These are phyloP conservation scores for Centella asiatica DNA, from an alignment of 129 eudicot genomes.

Conservation along the genomic window DNA sequence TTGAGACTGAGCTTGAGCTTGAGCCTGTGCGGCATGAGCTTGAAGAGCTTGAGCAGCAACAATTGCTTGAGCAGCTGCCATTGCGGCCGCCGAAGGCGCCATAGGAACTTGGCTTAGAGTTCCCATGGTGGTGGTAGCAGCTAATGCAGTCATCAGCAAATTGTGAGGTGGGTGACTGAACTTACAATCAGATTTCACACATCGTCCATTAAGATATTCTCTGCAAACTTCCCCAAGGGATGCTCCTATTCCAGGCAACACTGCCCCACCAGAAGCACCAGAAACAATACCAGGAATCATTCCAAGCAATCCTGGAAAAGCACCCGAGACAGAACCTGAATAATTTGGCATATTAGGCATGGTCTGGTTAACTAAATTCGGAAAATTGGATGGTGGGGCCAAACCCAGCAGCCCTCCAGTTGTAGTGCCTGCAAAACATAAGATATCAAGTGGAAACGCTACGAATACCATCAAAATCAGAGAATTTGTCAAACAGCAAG, in stretches of 20 bases:
- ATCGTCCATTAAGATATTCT: conserved; percentile 79
- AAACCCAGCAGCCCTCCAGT: conserved; percentile 74
- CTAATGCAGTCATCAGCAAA: conserved; percentile 83
- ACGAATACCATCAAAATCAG: not conserved
- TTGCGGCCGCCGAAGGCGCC: conserved; percentile 99
- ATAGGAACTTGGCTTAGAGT: conserved; percentile 88
- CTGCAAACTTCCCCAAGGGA: conserved; percentile 90
- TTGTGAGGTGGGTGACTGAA: conserved; percentile 89
- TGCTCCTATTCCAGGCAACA: conserved; percentile 95
- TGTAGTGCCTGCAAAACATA: conserved; percentile 40
- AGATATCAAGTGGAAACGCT: not conserved
- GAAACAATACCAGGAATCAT: conserved; percentile 86
- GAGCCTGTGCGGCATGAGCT: conserved; percentile 84
- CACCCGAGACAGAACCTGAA: conserved; percentile 95
- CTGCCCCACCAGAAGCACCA: conserved; percentile 89
- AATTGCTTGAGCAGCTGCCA: conserved; percentile 99
- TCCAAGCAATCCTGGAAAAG: conserved; percentile 91
- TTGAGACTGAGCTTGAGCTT: conserved; percentile 57
- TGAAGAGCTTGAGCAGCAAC: conserved; percentile 99
- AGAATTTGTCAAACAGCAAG: not conserved
- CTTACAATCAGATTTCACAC: conserved; percentile 72
- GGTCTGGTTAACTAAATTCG: conserved; percentile 75
- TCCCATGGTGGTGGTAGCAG: conserved; percentile 86
- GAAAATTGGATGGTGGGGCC: conserved; percentile 50
- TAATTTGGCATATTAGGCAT: conserved; percentile 99